A percentile compares a stretch with the other conserved stretches of the same genome.
phyloP scores from a whole-genome alignment of 345 rosid genomes.

The Eutrema japonicum region DNA sequence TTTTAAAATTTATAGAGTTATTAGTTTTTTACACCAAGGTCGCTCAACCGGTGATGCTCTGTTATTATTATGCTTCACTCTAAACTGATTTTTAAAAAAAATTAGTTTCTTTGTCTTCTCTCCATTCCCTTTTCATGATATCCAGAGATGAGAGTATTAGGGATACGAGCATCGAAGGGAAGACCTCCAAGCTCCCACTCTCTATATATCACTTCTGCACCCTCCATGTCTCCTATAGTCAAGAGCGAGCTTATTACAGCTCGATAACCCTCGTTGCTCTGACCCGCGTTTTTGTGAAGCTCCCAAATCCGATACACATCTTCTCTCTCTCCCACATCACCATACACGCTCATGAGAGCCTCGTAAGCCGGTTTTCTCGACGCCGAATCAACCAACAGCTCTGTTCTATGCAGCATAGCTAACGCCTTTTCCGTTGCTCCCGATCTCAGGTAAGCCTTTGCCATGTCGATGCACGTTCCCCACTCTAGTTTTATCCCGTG shows the following conservation, averaged over 20 bases:
- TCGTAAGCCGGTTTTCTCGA: neutral
- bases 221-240: constrained; percentile 26
- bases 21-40: too few relatives aligned
- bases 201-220: constrained; percentile 31
- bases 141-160: constrained; percentile 22
- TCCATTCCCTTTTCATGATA: constrained; percentile 16
- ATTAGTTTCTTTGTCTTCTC: constrained; percentile 11
- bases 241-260: constrained; percentile 25
- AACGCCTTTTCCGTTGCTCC: neutral
- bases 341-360: constrained; percentile 12
- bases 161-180: constrained; percentile 10
- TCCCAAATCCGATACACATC: constrained; percentile 30
- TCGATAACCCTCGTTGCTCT: constrained; percentile 19
- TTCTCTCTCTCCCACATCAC: constrained; percentile 28
- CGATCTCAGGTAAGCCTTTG: constrained; percentile 15
- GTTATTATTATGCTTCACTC: too few relatives aligned
- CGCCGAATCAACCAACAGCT: constrained; percentile 10
- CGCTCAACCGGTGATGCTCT: too few relatives aligned
- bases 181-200: constrained; percentile 33
- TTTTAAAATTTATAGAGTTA: too few relatives aligned
- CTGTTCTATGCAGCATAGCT: constrained; percentile 15
- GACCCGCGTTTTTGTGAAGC: constrained; percentile 28
- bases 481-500: neutral
- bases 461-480: constrained; percentile 32
- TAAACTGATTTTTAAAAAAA: too few relatives aligned